Evolutionary conservation across 192 early-diverging fungal genomes (phyloP), one percentile per base, ranked within the genome.

Genomic region (Haplosporangium gracile): DNA sequence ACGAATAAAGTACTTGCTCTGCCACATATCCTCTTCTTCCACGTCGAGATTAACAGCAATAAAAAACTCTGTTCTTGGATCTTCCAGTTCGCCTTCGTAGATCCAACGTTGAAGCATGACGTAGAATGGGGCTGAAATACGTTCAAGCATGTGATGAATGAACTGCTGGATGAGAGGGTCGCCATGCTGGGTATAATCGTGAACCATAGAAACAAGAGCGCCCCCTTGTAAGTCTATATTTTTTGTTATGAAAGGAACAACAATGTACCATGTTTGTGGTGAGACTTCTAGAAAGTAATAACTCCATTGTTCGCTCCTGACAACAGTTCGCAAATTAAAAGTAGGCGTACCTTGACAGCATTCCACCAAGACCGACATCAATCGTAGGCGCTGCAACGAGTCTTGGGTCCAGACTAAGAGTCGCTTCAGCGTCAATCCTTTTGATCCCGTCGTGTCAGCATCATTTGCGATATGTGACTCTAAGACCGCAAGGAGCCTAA

Each of bases 41-140:
- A 90, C 89, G 39, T 88, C 83, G 9, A 79, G 83, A 78, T 95
- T 90, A 43, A 78, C 85, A 5, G 89, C 89, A 18, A 99, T 94
- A 87, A 99, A 99, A 78, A 98, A 99, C 88, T 99, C 98, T 39
- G 91, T 91, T 82, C 95, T 95, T 26, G 96, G 97, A 85, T 99
- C 98, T 29, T 95, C 94, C 55, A 99, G 90, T 88, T 98, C 97
- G 40, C 98, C 98, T 74, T 97, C 95, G 47, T 95, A 97, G 24
- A 99, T 93, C 98, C 98, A 99, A 42, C 93, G 92, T 70, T 93
- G 92, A 24, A 99, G 90, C 91, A 97, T 97, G 73, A 93, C 92
- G 82, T 94, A 97, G 84, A 99, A 98, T n/a, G 98, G 98, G 47
- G 89, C 89, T 1, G 97, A 94, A 2, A 96, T 91, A 90, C 93